These are phyloP conservation scores for Fusarium zealandicum DNA, from an alignment of 2,329 filamentous ascomycete species.

Conservation along the genomic window DNA sequence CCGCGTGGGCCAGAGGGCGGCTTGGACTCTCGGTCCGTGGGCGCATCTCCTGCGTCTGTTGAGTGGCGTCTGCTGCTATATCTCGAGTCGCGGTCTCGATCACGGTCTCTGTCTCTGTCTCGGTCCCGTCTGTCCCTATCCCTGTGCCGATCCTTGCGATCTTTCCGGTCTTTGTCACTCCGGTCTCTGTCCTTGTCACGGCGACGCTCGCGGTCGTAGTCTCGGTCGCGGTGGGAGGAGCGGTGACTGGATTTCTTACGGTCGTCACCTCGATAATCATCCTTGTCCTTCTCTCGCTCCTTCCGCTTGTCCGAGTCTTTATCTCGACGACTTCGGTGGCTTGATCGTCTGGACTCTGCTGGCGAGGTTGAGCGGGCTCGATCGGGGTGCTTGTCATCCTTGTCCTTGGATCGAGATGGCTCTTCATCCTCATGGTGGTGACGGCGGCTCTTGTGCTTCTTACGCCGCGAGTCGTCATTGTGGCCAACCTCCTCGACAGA, in stretches of 20 bases:
- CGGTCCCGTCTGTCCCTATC: slow-evolving; percentile 47
- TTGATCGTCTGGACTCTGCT: slow-evolving; percentile 62
- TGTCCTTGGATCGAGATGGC: slow-evolving; percentile 46
- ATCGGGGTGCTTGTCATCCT: slow-evolving; percentile 55
- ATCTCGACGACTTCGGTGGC: slow-evolving; percentile 68
- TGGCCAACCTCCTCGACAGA: slow-evolving; percentile 59
- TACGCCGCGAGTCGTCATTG: slow-evolving; percentile 57
- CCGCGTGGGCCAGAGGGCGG: slow-evolving; percentile 51
- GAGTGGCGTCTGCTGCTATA: slow-evolving; percentile 47
- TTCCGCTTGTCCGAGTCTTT: slow-evolving; percentile 53
- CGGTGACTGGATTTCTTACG: slow-evolving; percentile 50
- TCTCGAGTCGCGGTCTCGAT: slow-evolving; percentile 43
- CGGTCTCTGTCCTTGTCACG: slow-evolving; percentile 51
- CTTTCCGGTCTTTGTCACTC: slow-evolving; percentile 48
- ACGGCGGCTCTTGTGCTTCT: slow-evolving; percentile 56
- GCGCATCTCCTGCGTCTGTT: slow-evolving; percentile 36
- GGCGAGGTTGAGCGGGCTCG: slow-evolving; percentile 72
- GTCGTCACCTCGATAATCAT: slow-evolving; percentile 50
- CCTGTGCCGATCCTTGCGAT: slow-evolving; percentile 50
- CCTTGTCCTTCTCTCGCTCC: slow-evolving; percentile 56
- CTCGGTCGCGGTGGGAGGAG: slow-evolving; percentile 42
- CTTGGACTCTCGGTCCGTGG: slow-evolving; percentile 52
- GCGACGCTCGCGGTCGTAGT: slow-evolving; percentile 53
- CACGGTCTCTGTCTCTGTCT: slow-evolving; percentile 48
- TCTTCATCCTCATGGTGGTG: slow-evolving; percentile 56